Base-by-base conservation (phyloP, 2,329 filamentous ascomycete species). In the Hypoxylon rubiginosum region DNA sequence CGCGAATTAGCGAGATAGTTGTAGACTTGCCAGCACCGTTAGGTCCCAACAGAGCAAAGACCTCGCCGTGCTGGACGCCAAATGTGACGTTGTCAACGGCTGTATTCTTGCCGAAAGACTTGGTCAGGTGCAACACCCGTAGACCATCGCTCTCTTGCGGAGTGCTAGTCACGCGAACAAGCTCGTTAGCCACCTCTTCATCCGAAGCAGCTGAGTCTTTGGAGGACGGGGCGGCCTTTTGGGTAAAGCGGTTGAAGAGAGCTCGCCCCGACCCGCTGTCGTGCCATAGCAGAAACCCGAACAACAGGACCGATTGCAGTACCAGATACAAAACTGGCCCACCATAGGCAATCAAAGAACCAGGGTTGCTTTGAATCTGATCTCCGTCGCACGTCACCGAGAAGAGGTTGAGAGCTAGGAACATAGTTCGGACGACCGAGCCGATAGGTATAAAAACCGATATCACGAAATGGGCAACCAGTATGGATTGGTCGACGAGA, bases 21-120 rank as follows among this genome's bases (percentile, higher is more conserved):
- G 94, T 97, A 0, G 91, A 93, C 74, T 97, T 97, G 62, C 94
- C 94, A 1, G 94, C 95, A 24, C 94, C 94, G 75, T 97, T 97
- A 15, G 94, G 94, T 0, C 94, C 94, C 0, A 98, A 86, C 0
- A 97, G 85, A 0, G 94, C 94, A 79, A 97, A 97, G 0, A 97
- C 92, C 76, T 97, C 91, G 53, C 92, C 91, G 52, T 88, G 88
- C 15, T 87, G 86, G 32, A 97, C 91, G 17, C 91, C 91, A 73
- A 97, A 97, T 0, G 91, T 92, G 45, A 97, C 88, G 72, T 97
- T 92, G 72, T 97, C 90, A n/a, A 97, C 93, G 2, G 93, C 94
- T 0, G 90, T 88, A 71, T 91, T 90, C 66, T 85, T 85, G 13
- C 89, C 88, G 71, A 97, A 97, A 0, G 86, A 84, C 78, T 97